Conservation (phyloP, 306 rosid genomes). For the Vigna angularis region DNA sequence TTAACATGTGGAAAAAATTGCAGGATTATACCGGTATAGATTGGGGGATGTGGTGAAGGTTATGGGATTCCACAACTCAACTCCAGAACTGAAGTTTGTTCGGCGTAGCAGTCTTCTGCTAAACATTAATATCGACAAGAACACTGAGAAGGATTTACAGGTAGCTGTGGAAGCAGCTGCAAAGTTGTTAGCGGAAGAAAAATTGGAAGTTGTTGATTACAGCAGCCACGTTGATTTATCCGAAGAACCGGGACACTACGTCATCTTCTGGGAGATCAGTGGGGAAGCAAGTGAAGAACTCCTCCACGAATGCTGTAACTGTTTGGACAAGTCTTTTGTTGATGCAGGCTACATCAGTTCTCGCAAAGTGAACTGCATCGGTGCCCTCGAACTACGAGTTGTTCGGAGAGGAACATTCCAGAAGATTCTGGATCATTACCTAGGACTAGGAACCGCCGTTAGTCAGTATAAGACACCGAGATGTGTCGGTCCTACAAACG, state of each 20-base stretch:
- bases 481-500: constrained; percentile 64
- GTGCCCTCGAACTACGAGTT: constrained; percentile 75
- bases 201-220: constrained; percentile 79
- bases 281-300: constrained; percentile 69
- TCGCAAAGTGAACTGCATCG: constrained; percentile 73
- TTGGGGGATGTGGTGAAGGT: constrained; percentile 90
- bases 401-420: constrained; percentile 80
- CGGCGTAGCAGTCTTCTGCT: constrained; percentile 75
- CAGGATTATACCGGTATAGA: constrained; percentile 87
- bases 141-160: constrained; percentile 88
- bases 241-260: constrained; percentile 84
- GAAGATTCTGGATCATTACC: constrained; percentile 74
- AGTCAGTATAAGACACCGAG: constrained; percentile 92
- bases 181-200: constrained; percentile 59
- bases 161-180: constrained; percentile 75
- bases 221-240: constrained; percentile 74
- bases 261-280: constrained; percentile 81
- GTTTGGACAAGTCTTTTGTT: constrained; percentile 70
- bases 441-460: constrained; percentile 77
- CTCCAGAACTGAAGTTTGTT: constrained; percentile 82
- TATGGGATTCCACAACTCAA: constrained; percentile 79
- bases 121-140: constrained; percentile 88
- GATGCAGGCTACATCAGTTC: constrained; percentile 88
- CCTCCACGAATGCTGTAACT: constrained; percentile 76
- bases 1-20: background rate